Evolutionary conservation across 352 stramenopile genomes (phyloP).

Genomic region (Pythium guiyangense): DNA sequence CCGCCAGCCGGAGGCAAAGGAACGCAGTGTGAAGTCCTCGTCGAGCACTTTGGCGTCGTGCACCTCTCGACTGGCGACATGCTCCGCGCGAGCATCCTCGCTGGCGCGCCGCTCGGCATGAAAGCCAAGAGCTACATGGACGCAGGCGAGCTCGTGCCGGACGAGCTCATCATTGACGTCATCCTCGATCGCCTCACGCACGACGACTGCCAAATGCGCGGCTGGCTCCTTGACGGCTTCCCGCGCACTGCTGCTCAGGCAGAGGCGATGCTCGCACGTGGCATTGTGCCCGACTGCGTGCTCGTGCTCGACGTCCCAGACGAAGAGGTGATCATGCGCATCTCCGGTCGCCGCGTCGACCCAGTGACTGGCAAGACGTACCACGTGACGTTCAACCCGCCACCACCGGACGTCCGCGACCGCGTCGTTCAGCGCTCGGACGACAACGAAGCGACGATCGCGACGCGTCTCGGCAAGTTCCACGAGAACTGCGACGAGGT

Average conservation of each 20-base stretch:
- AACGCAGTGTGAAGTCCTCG: slow-evolving; percentile 92
- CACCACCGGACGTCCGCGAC: slow-evolving; percentile 50
- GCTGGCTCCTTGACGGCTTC: slow-evolving; percentile 94
- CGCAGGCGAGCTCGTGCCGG: slow-evolving; percentile 85
- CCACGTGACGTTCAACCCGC: slow-evolving; percentile 95
- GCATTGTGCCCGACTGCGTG: slow-evolving; percentile 81
- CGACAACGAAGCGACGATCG: slow-evolving; percentile 92
- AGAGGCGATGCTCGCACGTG: slow-evolving; percentile 64
- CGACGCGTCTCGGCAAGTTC: slow-evolving; percentile 79
- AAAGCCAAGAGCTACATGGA: slow-evolving; percentile 92
- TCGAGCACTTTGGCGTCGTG: slow-evolving; percentile 84
- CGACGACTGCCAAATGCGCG: slow-evolving; percentile 73
- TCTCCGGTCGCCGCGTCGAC: slow-evolving; percentile 95
- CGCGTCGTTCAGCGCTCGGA: slow-evolving; percentile 85
- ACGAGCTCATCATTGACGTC: slow-evolving; percentile 90
- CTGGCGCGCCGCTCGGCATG: slow-evolving; percentile 43
- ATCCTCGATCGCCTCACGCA: slow-evolving; percentile 76
- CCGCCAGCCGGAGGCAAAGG: slow-evolving; percentile 92
- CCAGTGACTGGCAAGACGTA: slow-evolving; percentile 91
- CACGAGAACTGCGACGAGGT: slow-evolving; percentile 63
- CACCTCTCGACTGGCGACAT: slow-evolving; percentile 93
- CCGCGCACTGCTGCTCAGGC: slow-evolving; percentile 87
- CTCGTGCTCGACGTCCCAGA: slow-evolving; percentile 94
- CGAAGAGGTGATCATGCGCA: slow-evolving; percentile 92
- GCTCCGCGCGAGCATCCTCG: slow-evolving; percentile 82